phyloP scores from a whole-genome alignment of 2,329 filamentous ascomycete species.

The Raffaelea albimanens region DNA sequence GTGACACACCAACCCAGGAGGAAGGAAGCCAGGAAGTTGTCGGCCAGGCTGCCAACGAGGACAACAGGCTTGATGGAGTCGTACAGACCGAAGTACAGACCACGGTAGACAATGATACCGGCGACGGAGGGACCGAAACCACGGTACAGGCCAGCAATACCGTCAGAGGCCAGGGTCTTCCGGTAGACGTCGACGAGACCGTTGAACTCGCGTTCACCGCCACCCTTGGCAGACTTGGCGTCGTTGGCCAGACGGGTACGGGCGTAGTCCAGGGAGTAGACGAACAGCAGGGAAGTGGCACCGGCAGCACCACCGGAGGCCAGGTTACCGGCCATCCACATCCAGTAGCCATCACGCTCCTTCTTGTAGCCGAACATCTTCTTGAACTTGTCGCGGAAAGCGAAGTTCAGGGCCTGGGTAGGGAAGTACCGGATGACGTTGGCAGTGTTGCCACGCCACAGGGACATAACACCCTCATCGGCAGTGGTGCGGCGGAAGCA shows the following conservation, averaged over 20 bases:
- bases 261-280: conserved; percentile 99
- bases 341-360: conserved; percentile 93
- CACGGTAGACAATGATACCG: conserved; percentile 99
- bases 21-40: conserved; percentile 99
- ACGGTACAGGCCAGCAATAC: conserved; percentile 99
- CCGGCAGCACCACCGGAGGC: conserved; percentile 99
- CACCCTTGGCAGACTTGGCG: conserved; percentile 94
- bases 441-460: conserved; percentile 99
- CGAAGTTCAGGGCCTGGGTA: conserved; percentile 99
- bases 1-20: conserved; percentile 97
- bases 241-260: conserved; percentile 99
- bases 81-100: conserved; percentile 99
- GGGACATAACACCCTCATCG: conserved; percentile 85
- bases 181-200: conserved; percentile 98
- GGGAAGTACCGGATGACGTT: conserved; percentile 99
- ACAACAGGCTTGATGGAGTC: conserved; percentile 99
- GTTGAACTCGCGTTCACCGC: conserved; percentile 99
- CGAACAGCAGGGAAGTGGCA: conserved; percentile 99
- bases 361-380: conserved; percentile 99
- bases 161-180: conserved; percentile 98
- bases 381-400: conserved; percentile 99
- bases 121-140: conserved; percentile 99
- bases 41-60: conserved; percentile 81
- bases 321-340: conserved; percentile 99
- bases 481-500: conserved; percentile 90